These are phyloP conservation scores for Phialophora verrucosa DNA, from an alignment of 2,329 filamentous ascomycete genomes.

Conservation along the genomic window DNA sequence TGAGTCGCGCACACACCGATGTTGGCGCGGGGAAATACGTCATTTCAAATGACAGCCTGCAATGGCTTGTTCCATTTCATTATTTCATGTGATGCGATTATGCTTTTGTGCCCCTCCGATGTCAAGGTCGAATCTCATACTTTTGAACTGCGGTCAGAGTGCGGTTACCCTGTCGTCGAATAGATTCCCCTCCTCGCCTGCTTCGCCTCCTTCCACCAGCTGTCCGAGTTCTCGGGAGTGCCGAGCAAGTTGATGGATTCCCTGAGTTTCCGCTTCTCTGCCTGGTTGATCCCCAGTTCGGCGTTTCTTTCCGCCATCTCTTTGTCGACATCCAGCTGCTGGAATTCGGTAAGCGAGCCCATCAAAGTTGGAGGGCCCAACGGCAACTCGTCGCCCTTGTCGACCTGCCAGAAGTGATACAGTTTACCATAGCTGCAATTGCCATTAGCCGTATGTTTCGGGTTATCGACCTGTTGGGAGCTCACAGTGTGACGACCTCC, in stretches of 20 bases:
- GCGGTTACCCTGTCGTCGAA: constrained; percentile 13
- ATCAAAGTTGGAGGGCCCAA: constrained; percentile 68
- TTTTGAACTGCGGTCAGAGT: not conserved
- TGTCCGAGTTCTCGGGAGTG: constrained; percentile 53
- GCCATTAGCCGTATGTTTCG: not conserved
- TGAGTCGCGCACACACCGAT: not conserved
- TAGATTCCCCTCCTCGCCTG: constrained; percentile 32
- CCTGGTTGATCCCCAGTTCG: constrained; percentile 59
- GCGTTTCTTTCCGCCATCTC: constrained; percentile 59
- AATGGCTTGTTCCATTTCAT: not conserved
- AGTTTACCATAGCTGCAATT: constrained; percentile 74
- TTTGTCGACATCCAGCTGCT: constrained; percentile 42
- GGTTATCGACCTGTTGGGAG: not conserved
- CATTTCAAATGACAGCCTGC: constrained; percentile 3
- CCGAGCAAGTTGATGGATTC: constrained; percentile 58
- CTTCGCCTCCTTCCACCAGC: constrained; percentile 51
- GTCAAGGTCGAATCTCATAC: not conserved
- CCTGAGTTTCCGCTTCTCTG: constrained; percentile 60
- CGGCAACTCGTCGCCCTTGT: constrained; percentile 61
- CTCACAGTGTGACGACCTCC: constrained; percentile 62
- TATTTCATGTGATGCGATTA: not conserved
- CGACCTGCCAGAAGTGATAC: constrained; percentile 86
- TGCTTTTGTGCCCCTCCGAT: not conserved
- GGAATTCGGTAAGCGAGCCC: constrained; percentile 59
- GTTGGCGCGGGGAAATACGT: constrained; percentile 2